Percentiles rank a stretch among this genome's conserved stretches.
These are phyloP conservation scores for Casuarina cunninghamiana DNA, from an alignment of 306 rosid species.

Conservation along the genomic window DNA sequence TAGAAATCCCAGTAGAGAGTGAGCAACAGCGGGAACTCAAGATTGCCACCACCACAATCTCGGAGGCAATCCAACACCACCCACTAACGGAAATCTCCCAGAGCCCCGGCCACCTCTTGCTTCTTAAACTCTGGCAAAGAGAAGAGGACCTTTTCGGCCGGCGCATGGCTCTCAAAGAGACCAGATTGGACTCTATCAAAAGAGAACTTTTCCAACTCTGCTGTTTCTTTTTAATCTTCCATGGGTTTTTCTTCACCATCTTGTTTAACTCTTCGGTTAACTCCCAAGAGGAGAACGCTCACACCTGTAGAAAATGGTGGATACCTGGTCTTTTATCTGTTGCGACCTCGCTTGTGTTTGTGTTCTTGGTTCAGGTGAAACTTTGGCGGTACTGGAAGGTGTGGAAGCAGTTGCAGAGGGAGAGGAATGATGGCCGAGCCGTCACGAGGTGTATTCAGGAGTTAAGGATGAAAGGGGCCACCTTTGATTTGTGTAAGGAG, in stretches of 20 bases:
- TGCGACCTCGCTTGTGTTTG: constrained; percentile 57
- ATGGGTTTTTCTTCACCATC: constrained; percentile 59
- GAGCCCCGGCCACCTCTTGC: constrained; percentile 80
- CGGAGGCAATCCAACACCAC: constrained; percentile 73
- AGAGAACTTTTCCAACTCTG: constrained; percentile 69
- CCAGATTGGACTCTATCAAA: constrained; percentile 50
- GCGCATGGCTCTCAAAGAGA: constrained; percentile 50
- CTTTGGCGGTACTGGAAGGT: constrained; percentile 68
- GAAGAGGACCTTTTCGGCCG: constrained; percentile 66
- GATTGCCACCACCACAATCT: constrained; percentile 29
- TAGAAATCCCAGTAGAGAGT: constrained; percentile 74
- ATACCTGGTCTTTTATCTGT: constrained; percentile 51
- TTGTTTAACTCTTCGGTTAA: constrained; percentile 59
- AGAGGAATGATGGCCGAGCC: constrained; percentile 49
- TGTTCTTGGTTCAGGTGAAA: constrained; percentile 54
- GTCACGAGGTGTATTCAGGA: constrained; percentile 68
- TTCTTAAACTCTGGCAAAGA: constrained; percentile 87
- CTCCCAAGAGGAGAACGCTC: constrained; percentile 1
- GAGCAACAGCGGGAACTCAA: constrained; percentile 50
- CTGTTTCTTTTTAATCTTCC: constrained; percentile 69
- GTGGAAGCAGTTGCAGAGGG: constrained; percentile 55
- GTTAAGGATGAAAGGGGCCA: constrained; percentile 87
- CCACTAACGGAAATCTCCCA: constrained; percentile 75
- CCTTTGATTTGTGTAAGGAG: constrained; percentile 77
- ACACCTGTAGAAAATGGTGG: constrained; percentile 76